Evolutionary conservation across 768 basidiomycete species (phyloP).

Genomic region (Phylloporus sp.): DNA sequence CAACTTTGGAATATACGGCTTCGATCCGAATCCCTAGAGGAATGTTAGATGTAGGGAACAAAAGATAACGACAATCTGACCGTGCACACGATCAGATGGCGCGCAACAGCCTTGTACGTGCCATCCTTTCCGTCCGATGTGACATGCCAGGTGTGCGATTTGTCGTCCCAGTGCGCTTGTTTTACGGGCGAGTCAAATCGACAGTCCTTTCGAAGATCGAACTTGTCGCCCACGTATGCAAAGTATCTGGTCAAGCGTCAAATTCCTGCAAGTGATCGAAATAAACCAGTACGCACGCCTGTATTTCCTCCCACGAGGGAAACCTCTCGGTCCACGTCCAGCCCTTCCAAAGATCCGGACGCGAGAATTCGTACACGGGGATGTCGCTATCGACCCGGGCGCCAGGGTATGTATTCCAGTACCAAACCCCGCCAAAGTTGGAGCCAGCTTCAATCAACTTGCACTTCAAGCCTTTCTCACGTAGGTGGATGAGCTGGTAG

Average conservation of each 20-base stretch:
- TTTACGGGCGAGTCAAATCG: conserved; percentile 12
- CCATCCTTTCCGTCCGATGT: conserved; percentile 4
- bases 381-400: conserved; percentile 10
- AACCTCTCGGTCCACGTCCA: conserved; percentile 15
- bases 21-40: conserved; percentile 3
- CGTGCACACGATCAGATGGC: conserved; percentile 8
- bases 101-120: not conserved
- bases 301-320: conserved; percentile 5
- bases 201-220: conserved; percentile 9
- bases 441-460: conserved; percentile 10
- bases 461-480: conserved; percentile 11
- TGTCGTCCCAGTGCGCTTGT: conserved; percentile 13
- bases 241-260: conserved; percentile 1
- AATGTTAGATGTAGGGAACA: no score
- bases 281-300: conserved; percentile 13
- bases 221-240: conserved; percentile 7
- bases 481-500: conserved; percentile 6
- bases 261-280: no score
- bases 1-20: conserved; percentile 11
- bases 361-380: conserved; percentile 4
- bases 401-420: conserved; percentile 15
- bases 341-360: conserved; percentile 12
- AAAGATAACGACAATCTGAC: no score
- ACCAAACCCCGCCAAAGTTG: conserved; percentile 11
- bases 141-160: conserved; percentile 10